Evolutionary conservation across 2,329 filamentous ascomycete genomes (phyloP), one percentile per base, ranked within the genome.

Genomic region (Penicillium vulpinum): DNA sequence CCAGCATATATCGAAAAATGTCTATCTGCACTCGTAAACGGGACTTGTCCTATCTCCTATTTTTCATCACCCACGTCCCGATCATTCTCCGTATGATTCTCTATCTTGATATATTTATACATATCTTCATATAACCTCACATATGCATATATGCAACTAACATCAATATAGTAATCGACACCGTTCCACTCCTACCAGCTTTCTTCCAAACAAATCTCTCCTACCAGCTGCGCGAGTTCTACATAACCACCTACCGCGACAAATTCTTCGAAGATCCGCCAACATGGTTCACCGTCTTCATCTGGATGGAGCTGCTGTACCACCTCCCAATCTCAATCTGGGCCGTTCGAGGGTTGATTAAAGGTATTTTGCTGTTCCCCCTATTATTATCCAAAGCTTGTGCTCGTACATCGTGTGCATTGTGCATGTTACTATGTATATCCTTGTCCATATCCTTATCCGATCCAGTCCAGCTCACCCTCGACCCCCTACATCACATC

Each of bases 31-130:
- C 26, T 11, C 70, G 73, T 41, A 78, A 74, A 58, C 58, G 70
- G 56, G 77, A 79, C 58, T 62, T 72, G 41, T 45, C 73, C 39
- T 79, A 79, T 64, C 75, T 88, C 5, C 62, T 80, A 38, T 88
- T 88, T 76, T 89, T 89, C 72, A 54, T 78, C 50, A 80, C 83
- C 22, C 85, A 88, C 66, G 69, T 88, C 33, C 84, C 85, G 0
- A 77, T 88, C 38, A 83, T 88, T 73, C 80, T 88, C 60, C 72
- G 85, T 87, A 74, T 54, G 61, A 16, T 11, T 60, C 47, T 35
- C 41, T 33, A 47, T 48, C 43, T 46, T 13, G 5, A 8, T 7
- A 2, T n/a, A n/a, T n/a, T n/a, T n/a, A n/a, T n/a, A n/a, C 21
- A 24, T 36, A 22, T 28, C 16, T 18, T 5, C n/a, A 41, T 35